Percentiles rank a stretch among this genome's conserved stretches.
phyloP scores from a whole-genome alignment of 306 rosid species.

The Vigna unguiculata region DNA sequence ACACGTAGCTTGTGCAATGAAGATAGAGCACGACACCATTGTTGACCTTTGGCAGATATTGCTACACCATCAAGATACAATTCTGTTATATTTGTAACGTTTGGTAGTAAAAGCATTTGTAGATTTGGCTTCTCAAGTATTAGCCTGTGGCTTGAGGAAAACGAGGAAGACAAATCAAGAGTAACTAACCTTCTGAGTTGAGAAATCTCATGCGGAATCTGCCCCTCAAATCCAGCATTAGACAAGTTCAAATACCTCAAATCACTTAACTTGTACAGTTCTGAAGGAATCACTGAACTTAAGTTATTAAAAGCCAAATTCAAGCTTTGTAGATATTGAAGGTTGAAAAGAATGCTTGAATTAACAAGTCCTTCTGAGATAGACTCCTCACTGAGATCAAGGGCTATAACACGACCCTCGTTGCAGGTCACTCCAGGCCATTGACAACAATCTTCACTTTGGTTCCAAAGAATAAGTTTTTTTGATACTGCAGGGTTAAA shows the following conservation, averaged over 20 bases:
- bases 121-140: background rate
- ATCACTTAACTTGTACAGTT: constrained; percentile 21
- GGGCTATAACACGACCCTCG: constrained; percentile 27
- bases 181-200: constrained; percentile 35
- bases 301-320: constrained; percentile 41
- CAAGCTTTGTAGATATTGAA: constrained; percentile 38
- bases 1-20: background rate
- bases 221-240: constrained; percentile 45
- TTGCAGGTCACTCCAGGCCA: constrained; percentile 63
- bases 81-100: background rate
- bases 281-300: constrained; percentile 29
- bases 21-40: background rate
- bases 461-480: constrained; percentile 44
- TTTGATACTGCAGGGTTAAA: background rate
- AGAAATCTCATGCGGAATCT: constrained; percentile 49
- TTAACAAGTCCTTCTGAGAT: constrained; percentile 32
- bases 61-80: background rate
- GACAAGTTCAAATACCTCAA: constrained; percentile 50
- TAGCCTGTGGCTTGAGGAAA: background rate
- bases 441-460: constrained; percentile 44
- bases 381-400: constrained; percentile 42
- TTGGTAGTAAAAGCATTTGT: background rate
- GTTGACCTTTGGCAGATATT: background rate
- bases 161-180: constrained; percentile 55
- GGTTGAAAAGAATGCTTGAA: constrained; percentile 37